Conservation (phyloP, 139 green algal genomes). For the Chlorella sp. region DNA sequence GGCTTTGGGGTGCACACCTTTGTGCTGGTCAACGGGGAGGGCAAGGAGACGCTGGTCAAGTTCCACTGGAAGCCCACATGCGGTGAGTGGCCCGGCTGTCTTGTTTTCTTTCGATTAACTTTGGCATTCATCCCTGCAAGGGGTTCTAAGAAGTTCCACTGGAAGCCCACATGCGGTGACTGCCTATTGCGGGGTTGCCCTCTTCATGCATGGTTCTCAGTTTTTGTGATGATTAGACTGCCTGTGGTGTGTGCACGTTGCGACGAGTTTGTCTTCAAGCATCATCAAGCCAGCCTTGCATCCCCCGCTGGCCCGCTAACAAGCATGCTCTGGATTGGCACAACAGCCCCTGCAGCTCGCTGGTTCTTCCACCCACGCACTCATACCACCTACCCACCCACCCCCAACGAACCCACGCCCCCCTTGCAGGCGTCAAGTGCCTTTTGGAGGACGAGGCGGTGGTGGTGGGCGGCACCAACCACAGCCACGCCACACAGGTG, state of each 20-base stretch:
- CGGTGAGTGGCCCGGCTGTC: slow-evolving; percentile 48
- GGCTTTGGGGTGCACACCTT: slow-evolving; percentile 98
- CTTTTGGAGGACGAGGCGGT: slow-evolving; percentile 93
- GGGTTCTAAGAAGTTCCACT: slow-evolving; percentile 99
- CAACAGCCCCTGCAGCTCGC: not conserved
- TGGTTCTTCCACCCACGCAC: not conserved
- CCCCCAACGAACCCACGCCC: not conserved
- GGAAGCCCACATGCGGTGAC: slow-evolving; percentile 86
- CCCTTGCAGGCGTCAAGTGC: slow-evolving; percentile 75
- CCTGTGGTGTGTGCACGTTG: no score
- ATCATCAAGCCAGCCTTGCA: no score
- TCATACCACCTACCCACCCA: no score
- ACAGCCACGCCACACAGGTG: slow-evolving; percentile 92
- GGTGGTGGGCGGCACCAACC: slow-evolving; percentile 90
- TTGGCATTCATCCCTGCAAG: no score
- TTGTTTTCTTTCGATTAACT: not conserved
- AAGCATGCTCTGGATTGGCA: not conserved
- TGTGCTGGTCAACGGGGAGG: slow-evolving; percentile 84
- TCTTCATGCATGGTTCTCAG: no score
- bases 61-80: slow-evolving; percentile 97
- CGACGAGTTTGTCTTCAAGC: no score
- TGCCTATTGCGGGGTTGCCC: no score
- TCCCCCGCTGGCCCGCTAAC: no score
- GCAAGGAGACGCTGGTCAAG: slow-evolving; percentile 91
- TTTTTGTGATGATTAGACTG: no score